Conservation (phyloP, 2,329 filamentous ascomycete genomes). For the Fusarium sp. region DNA sequence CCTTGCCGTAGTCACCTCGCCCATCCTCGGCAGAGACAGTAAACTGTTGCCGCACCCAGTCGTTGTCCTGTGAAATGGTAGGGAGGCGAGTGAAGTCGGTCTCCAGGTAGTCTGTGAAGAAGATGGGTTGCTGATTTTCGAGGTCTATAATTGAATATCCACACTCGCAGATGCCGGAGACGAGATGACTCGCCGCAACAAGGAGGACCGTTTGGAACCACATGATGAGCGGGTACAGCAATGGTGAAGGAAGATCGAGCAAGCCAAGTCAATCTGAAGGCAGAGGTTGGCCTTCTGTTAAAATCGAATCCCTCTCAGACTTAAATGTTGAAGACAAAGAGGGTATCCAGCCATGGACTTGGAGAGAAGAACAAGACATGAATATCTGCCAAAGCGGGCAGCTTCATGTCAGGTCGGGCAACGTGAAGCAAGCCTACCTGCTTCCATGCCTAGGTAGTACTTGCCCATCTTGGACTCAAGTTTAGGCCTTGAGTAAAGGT, state of each 20-base stretch:
- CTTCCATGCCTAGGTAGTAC: background rate
- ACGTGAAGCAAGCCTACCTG: background rate
- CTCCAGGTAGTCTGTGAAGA: conserved; percentile 78
- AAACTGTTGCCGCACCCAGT: conserved; percentile 77
- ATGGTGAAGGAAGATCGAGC: background rate
- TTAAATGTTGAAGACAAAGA: background rate
- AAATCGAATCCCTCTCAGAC: background rate
- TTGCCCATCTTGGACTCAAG: background rate
- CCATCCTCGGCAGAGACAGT: conserved; percentile 69
- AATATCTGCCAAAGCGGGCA: background rate
- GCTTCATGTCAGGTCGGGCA: background rate
- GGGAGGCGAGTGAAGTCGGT: conserved; percentile 74
- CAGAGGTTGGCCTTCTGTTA: background rate
- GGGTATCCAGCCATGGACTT: background rate
- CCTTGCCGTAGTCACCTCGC: conserved; percentile 74
- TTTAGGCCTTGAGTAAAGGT: background rate
- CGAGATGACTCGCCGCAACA: conserved; percentile 25
- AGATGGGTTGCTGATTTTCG: conserved; percentile 53
- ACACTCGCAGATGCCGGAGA: conserved; percentile 72
- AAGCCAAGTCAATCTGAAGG: background rate
- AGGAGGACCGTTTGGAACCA: conserved; percentile 10
- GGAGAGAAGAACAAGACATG: background rate
- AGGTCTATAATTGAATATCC: conserved; percentile 70
- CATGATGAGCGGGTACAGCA: conserved; percentile 16
- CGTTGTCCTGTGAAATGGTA: conserved; percentile 61